Evolutionary conservation across 208 protist genomes (phyloP).

Genomic region (Naegleria lovaniensis): DNA sequence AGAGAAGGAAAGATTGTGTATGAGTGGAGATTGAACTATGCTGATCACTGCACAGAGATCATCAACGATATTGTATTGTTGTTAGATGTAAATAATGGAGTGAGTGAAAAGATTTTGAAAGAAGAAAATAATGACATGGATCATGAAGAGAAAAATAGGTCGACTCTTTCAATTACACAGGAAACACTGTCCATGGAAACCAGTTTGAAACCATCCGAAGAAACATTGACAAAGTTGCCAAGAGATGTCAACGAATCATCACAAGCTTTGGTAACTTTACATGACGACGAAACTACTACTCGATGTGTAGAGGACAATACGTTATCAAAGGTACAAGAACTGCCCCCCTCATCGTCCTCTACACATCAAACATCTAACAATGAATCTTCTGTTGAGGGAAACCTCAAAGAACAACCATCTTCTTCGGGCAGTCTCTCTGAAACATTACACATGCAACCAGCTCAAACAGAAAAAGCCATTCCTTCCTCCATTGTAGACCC

Average conservation of each 20-base stretch:
- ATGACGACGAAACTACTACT: not conserved
- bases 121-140: not conserved
- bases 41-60: not conserved
- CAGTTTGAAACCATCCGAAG: too few relatives aligned
- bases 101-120: not conserved
- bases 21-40: not conserved
- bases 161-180: too few relatives aligned
- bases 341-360: not conserved
- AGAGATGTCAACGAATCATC: too few relatives aligned
- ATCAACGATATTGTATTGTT: not conserved
- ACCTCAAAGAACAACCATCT: too few relatives aligned
- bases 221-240: too few relatives aligned
- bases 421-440: too few relatives aligned
- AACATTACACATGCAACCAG: too few relatives aligned
- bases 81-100: not conserved
- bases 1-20: not conserved
- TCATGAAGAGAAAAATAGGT: not conserved
- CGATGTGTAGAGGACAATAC: not conserved
- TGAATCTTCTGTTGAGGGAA: too few relatives aligned
- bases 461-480: not conserved
- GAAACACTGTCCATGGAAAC: too few relatives aligned
- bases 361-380: too few relatives aligned
- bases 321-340: not conserved
- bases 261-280: too few relatives aligned
- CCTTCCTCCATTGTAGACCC: not conserved